Evolutionary conservation across 2,329 filamentous ascomycete genomes (phyloP), one percentile per base, ranked within the genome.

Genomic region (Colletotrichum cordylinicola): DNA sequence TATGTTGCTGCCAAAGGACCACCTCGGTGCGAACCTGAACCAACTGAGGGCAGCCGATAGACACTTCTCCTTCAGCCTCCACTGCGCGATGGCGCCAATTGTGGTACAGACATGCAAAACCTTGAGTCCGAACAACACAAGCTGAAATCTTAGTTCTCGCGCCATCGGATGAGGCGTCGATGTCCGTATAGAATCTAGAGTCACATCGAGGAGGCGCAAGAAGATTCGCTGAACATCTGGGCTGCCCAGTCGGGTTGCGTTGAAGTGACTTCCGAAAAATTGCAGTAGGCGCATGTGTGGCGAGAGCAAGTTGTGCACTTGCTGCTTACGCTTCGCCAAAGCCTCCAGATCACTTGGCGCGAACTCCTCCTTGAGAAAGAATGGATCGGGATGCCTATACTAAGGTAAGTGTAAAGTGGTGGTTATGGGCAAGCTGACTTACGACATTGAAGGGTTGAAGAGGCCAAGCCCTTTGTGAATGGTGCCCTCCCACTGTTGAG

Each of bases 1-100:
- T 65, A 95, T 91, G 82, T 98, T 99, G 80, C 96, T 97, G 72
- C 97, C 97, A 84, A 97, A 98, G 0, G 97, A 98, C 96, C 97
- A 99, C 79, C 93, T 92, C 16, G 96, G 95, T 8, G 95, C 88
- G 78, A 93, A 91, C 52, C 90, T 91, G 84, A 99, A 99, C 98
- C 98, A 99, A 77, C 91, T 92, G 37, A 99, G 87, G 16, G 92
- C 96, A 35, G 95, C 96, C 8, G 95, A 96, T 48, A 99, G 84
- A 67, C 98, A 93, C 78, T 95, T 93, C 81, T 98, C 96, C 83
- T 98, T 98, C 48, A 98, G 87, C 75, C 94, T 92, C 93, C 94
- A 97, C 80, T 94, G 93, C 8, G 93, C 91, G 33, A 91, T 83
- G 21, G 88, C 83, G n/a, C 88, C 89, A 29, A 93, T 89, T 56